phyloP scores from a whole-genome alignment of 495 filamentous ascomycete genomes.

The Melanomma pulvis-pyrius region DNA sequence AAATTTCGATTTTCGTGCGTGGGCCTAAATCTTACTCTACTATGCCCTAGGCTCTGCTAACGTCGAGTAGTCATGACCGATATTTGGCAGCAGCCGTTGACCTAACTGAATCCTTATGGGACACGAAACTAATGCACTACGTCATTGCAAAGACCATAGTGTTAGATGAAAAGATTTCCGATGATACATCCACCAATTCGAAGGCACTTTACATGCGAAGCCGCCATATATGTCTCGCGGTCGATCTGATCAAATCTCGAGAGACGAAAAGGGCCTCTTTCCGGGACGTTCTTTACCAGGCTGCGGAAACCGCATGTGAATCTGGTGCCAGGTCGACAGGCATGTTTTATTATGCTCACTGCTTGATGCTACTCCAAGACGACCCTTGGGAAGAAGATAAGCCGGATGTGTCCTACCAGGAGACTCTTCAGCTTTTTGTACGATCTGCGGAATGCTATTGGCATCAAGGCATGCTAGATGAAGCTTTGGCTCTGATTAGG shows the following conservation, averaged over 20 bases:
- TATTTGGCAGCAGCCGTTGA: conserved; percentile 68
- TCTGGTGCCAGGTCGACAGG: conserved; percentile 79
- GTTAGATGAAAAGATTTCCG: conserved; percentile 64
- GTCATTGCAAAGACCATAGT: conserved; percentile 77
- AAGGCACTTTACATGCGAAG: conserved; percentile 66
- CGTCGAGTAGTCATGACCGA: conserved; percentile 64
- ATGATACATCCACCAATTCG: conserved; percentile 37
- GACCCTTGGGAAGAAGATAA: conserved; percentile 72
- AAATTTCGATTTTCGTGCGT: conserved; percentile 64
- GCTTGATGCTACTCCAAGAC: conserved; percentile 74
- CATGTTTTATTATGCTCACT: conserved; percentile 73
- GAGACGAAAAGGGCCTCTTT: conserved; percentile 64
- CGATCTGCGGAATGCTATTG: conserved; percentile 80
- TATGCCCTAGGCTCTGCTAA: not conserved
- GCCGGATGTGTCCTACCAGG: conserved; percentile 80
- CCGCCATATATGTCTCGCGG: conserved; percentile 73
- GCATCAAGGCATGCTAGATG: conserved; percentile 67
- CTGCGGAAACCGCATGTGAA: conserved; percentile 73
- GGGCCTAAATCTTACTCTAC: not conserved
- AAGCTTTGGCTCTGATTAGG: conserved; percentile 65
- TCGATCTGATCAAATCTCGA: conserved; percentile 68
- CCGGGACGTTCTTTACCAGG: conserved; percentile 72
- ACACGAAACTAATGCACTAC: conserved; percentile 71
- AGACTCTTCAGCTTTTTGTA: conserved; percentile 74
- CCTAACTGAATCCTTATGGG: conserved; percentile 7